Percentiles rank a stretch among this genome's conserved stretches.
phyloP scores from a whole-genome alignment of 2,329 filamentous ascomycete genomes.

The Aspergillus jensenii region DNA sequence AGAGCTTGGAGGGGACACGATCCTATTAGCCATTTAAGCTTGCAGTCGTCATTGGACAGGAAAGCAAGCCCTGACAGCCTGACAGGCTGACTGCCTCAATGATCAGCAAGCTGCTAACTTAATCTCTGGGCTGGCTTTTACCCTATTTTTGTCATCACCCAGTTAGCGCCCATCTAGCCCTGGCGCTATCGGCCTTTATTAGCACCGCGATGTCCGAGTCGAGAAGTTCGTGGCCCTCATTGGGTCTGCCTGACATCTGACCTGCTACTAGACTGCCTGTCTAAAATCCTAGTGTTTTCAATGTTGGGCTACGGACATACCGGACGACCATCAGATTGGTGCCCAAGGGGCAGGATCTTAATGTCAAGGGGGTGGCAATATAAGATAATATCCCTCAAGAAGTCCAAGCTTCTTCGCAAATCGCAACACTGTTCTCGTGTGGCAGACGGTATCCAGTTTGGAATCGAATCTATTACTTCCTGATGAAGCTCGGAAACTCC shows the following conservation, averaged over 20 bases:
- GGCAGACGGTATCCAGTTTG: neutral
- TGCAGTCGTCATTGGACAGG: slow-evolving; percentile 2
- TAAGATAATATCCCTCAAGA: neutral
- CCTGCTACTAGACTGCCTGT: neutral
- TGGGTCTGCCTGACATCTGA: neutral
- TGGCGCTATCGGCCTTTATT: slow-evolving; percentile 3
- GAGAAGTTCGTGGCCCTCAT: neutral
- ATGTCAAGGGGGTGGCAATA: neutral
- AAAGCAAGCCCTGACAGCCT: slow-evolving; percentile 1
- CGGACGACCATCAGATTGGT: slow-evolving; percentile 8
- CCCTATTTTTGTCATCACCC: slow-evolving; percentile 8
- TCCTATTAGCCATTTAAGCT: neutral
- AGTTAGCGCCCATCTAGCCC: slow-evolving; percentile 9
- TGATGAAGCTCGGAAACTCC: neutral
- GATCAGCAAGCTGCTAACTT: slow-evolving; percentile 7
- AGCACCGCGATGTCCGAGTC: slow-evolving; percentile 1
- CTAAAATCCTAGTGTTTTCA: slow-evolving; percentile 10
- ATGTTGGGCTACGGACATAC: slow-evolving; percentile 2
- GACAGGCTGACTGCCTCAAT: slow-evolving; percentile 1
- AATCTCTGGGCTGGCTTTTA: neutral
- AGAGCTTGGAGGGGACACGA: neutral
- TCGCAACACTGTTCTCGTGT: neutral
- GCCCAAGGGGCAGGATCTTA: neutral
- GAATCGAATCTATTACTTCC: neutral
- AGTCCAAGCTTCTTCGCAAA: neutral